These are phyloP conservation scores for Psilocybe cubensis DNA, from an alignment of 768 basidiomycete genomes.

Conservation along the genomic window DNA sequence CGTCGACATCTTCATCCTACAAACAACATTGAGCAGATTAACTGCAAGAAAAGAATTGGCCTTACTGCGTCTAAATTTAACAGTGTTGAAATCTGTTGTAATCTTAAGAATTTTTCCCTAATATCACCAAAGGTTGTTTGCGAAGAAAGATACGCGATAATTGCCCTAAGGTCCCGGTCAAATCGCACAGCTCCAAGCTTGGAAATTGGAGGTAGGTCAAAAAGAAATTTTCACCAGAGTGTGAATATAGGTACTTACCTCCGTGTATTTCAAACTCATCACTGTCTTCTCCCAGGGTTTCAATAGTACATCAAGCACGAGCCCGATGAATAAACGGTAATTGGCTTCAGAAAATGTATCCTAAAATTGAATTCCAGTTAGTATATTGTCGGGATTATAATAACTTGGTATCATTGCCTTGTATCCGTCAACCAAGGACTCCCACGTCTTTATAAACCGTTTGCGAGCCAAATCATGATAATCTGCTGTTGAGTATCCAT, in stretches of 20 bases:
- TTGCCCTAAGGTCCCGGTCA: slow-evolving; percentile 87
- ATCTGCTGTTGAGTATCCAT: slow-evolving; percentile 80
- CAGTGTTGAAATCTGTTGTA: slow-evolving; percentile 93
- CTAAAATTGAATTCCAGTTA: slow-evolving; percentile 40
- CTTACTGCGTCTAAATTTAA: slow-evolving; percentile 84
- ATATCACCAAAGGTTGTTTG: slow-evolving; percentile 91
- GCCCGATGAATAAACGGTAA: slow-evolving; percentile 82
- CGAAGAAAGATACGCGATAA: slow-evolving; percentile 81
- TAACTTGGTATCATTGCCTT: slow-evolving; percentile 77
- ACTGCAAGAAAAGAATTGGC: slow-evolving; percentile 11
- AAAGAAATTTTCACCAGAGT: neutral
- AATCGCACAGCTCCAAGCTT: slow-evolving; percentile 96
- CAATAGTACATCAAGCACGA: slow-evolving; percentile 87
- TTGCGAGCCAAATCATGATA: slow-evolving; percentile 87
- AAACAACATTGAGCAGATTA: slow-evolving; percentile 10
- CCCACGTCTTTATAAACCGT: slow-evolving; percentile 91
- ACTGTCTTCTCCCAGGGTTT: slow-evolving; percentile 95
- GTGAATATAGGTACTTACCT: slow-evolving; percentile 56
- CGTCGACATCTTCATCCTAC: slow-evolving; percentile 90
- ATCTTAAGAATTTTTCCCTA: slow-evolving; percentile 86
- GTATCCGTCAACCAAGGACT: slow-evolving; percentile 82
- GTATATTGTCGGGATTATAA: slow-evolving; percentile 12
- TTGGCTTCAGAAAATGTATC: slow-evolving; percentile 88
- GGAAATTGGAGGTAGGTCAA: neutral
- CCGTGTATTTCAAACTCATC: slow-evolving; percentile 80